Conservation (phyloP, 2,329 filamentous ascomycete genomes). For the Penicillium rolfsii region DNA sequence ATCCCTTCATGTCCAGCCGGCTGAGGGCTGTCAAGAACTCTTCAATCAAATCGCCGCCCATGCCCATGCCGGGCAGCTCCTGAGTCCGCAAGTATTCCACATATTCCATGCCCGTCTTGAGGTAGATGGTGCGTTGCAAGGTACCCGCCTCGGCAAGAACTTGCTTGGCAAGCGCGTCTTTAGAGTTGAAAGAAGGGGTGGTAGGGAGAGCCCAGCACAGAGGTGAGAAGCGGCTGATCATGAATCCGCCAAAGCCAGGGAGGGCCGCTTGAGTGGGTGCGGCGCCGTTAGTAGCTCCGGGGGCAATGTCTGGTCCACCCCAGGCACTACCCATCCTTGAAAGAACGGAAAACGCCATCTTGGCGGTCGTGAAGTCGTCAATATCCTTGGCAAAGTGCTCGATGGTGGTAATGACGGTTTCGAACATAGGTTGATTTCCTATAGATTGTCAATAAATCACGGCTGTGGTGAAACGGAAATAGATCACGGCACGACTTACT, state of each 20-base stretch:
- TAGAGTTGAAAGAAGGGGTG: slow-evolving; percentile 76
- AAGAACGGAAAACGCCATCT: slow-evolving; percentile 81
- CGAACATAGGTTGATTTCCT: slow-evolving; percentile 87
- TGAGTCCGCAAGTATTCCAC: slow-evolving; percentile 55
- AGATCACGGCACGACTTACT: slow-evolving; percentile 44
- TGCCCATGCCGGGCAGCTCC: slow-evolving; percentile 53
- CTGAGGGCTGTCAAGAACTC: slow-evolving; percentile 52
- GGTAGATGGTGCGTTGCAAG: slow-evolving; percentile 86
- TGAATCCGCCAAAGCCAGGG: slow-evolving; percentile 88
- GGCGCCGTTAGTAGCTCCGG: slow-evolving; percentile 35
- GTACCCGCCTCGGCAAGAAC: slow-evolving; percentile 85
- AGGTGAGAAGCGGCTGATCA: slow-evolving; percentile 84
- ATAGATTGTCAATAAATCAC: background rate
- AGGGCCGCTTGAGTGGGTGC: slow-evolving; percentile 54
- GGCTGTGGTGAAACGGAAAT: no score
- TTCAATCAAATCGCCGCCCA: slow-evolving; percentile 51
- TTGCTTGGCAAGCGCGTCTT: slow-evolving; percentile 85
- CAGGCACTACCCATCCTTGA: slow-evolving; percentile 82
- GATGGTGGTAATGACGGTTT: slow-evolving; percentile 82
- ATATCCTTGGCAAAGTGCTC: slow-evolving; percentile 81
- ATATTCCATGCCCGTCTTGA: slow-evolving; percentile 84
- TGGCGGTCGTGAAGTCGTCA: slow-evolving; percentile 65
- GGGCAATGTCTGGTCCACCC: slow-evolving; percentile 79
- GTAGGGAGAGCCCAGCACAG: slow-evolving; percentile 87
- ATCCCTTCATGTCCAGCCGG: slow-evolving; percentile 50